A percentile compares a stretch with the other conserved stretches of the same genome.
These are phyloP conservation scores for Castanopsis chinensis DNA, from an alignment of 306 rosid genomes.

Conservation along the genomic window DNA sequence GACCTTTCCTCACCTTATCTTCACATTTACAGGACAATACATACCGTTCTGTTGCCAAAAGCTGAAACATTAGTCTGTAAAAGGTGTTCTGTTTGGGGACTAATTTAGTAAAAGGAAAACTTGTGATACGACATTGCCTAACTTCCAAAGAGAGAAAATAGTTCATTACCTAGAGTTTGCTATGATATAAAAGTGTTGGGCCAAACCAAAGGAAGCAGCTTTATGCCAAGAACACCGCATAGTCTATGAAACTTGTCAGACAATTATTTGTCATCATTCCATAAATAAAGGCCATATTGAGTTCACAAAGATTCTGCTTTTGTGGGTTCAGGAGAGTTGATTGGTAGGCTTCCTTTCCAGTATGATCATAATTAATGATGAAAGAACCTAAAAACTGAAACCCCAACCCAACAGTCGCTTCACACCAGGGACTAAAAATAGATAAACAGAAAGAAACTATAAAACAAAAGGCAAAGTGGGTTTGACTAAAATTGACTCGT, in stretches of 20 bases:
- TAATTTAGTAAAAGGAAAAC: not conserved
- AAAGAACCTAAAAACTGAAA: too few species aligned
- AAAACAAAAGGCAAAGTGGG: constrained; percentile 57
- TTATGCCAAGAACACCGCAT: not conserved
- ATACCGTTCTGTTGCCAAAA: too few species aligned
- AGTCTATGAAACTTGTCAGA: not conserved
- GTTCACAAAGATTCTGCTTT: too few species aligned
- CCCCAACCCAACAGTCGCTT: constrained; percentile 37
- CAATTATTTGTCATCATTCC: not conserved
- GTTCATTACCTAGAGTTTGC: not conserved
- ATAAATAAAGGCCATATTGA: too few species aligned
- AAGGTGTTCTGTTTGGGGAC: too few species aligned
- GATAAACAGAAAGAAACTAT: constrained; percentile 23
- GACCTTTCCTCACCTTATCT: too few species aligned
- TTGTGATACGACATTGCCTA: not conserved
- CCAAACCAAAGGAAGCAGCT: not conserved
- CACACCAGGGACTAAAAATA: constrained; percentile 26
- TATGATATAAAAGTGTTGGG: not conserved
- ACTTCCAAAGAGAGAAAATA: not conserved
- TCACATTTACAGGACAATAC: too few species aligned
- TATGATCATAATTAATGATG: too few species aligned
- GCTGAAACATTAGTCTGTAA: too few species aligned
- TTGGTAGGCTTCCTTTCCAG: too few species aligned
- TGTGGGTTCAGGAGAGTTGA: too few species aligned
- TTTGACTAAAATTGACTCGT: constrained; percentile 68